Conservation (phyloP, 495 filamentous ascomycete species). For the Penicillium diatomitis region DNA sequence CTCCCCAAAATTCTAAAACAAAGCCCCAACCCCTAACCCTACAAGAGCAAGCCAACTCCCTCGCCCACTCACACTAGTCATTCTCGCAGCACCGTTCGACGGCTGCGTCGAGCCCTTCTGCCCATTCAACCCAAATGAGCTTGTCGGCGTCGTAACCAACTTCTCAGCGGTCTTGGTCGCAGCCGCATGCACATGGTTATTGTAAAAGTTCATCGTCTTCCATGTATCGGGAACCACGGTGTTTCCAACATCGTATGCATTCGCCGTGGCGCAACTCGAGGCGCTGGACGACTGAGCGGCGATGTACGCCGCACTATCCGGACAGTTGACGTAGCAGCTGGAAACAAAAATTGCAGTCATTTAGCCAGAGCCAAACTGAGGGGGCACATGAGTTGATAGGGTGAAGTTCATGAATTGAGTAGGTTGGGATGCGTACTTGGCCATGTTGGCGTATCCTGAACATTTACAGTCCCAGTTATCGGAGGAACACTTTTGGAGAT, state of each 20-base stretch:
- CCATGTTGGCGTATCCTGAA: constrained; percentile 14
- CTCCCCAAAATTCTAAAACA: not conserved
- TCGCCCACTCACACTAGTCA: constrained; percentile 4
- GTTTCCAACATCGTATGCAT: constrained; percentile 14
- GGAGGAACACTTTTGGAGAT: constrained; percentile 5
- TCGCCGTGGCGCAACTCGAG: constrained; percentile 14
- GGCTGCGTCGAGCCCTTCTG: constrained; percentile 6
- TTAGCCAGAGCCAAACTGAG: too few species aligned
- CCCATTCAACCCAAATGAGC: constrained; percentile 1
- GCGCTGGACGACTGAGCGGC: constrained; percentile 10
- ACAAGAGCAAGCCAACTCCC: constrained; percentile 14
- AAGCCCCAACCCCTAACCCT: constrained; percentile 11
- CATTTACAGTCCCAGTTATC: constrained; percentile 22
- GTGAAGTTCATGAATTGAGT: too few species aligned
- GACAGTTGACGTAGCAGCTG: constrained; percentile 16
- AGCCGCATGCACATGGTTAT: constrained; percentile 1
- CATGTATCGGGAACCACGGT: constrained; percentile 10
- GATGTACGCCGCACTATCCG: constrained; percentile 7
- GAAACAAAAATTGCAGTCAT: not conserved
- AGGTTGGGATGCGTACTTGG: constrained; percentile 3
- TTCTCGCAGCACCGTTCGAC: constrained; percentile 9
- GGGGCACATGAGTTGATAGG: too few species aligned
- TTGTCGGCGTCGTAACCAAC: not conserved
- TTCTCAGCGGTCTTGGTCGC: constrained; percentile 3
- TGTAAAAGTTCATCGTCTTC: constrained; percentile 6